Evolutionary conservation across 2,329 filamentous ascomycete species (phyloP), one percentile per base, ranked within the genome.

Genomic region (Didymella keratinophila): DNA sequence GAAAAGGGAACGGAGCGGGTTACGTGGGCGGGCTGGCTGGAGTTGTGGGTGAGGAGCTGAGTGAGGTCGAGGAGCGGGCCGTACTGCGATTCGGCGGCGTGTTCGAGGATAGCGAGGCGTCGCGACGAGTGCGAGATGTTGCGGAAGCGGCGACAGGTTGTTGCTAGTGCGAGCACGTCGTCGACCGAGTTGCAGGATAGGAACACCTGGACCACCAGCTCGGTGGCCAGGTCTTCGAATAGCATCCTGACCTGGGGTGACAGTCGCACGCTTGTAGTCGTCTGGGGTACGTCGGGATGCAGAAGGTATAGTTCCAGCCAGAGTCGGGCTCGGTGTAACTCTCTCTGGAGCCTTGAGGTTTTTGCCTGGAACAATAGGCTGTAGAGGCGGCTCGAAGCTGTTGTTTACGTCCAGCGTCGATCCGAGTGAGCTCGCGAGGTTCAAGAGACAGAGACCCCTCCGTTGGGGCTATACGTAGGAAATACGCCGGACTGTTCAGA

Each of bases 41-140:
- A 20, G 36, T 39, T 39, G 18, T 39, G 36, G n/a, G 36, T 39
- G 36, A 87, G 76, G 18, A 88, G 75, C 67, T 87, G 86, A 55
- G 84, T 79, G 58, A 85, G 81, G 69, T 87, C 85, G 56, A 84
- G 67, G 14, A 87, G 71, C 2, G 86, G 86, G 0, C 86, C 85
- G 63, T 82, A 86, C 68, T 88, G 83, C 30, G 75, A 70, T 67
- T 87, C 83, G 25, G 82, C 83, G 25, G 80, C 84, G 49, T 77
- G 69, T 58, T 81, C 78, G 52, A 88, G 80, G 52, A 87, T 84
- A 50, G 78, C 67, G 18, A 87, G 77, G 63, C 83, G 83, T 67
- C 83, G 83, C 45, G 83, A 83, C 11, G 80, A 81, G 18, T 79
- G 71, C 64, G 82, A 84, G 60, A 87, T 79, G 52, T 74, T 72